These are phyloP conservation scores for Neoboletus subvelutipes DNA, from an alignment of 768 basidiomycete genomes.

Conservation along the genomic window DNA sequence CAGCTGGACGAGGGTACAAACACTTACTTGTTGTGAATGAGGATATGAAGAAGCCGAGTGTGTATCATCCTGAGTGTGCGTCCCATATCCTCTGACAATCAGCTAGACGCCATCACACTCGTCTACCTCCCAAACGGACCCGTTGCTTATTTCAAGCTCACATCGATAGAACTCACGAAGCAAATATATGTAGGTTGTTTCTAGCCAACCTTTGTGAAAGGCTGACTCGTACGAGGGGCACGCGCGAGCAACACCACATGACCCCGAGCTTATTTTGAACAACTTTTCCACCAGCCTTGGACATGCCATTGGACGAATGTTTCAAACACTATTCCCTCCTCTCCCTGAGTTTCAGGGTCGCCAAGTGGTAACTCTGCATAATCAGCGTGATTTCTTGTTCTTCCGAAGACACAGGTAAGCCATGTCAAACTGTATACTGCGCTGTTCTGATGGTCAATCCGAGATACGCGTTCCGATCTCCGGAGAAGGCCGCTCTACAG, in stretches of 20 bases:
- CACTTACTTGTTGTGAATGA: slow-evolving; percentile 94
- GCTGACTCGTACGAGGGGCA: slow-evolving; percentile 60
- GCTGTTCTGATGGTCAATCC: slow-evolving; percentile 7
- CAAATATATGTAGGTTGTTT: slow-evolving; percentile 70
- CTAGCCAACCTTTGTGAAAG: neutral
- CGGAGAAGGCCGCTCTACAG: slow-evolving; percentile 89
- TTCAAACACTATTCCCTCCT: slow-evolving; percentile 95
- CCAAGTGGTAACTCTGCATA: slow-evolving; percentile 96
- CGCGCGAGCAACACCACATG: slow-evolving; percentile 87
- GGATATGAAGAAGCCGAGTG: slow-evolving; percentile 91
- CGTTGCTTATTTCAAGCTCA: slow-evolving; percentile 92
- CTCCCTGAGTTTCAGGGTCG: slow-evolving; percentile 93
- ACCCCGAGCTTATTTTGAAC: slow-evolving; percentile 94
- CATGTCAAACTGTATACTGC: neutral
- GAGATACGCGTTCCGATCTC: slow-evolving; percentile 89
- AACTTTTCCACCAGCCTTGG: slow-evolving; percentile 93
- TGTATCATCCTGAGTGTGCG: slow-evolving; percentile 32
- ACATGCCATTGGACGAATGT: slow-evolving; percentile 90
- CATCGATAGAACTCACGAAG: slow-evolving; percentile 81
- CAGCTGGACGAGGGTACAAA: slow-evolving; percentile 82
- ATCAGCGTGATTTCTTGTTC: slow-evolving; percentile 97
- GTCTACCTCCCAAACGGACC: slow-evolving; percentile 91
- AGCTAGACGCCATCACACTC: slow-evolving; percentile 86
- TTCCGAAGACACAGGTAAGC: slow-evolving; percentile 90
- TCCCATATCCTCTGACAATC: slow-evolving; percentile 6